These are phyloP conservation scores for Phlebopus sp. DNA, from an alignment of 1,284 basidiomycete genomes.

Conservation along the genomic window DNA sequence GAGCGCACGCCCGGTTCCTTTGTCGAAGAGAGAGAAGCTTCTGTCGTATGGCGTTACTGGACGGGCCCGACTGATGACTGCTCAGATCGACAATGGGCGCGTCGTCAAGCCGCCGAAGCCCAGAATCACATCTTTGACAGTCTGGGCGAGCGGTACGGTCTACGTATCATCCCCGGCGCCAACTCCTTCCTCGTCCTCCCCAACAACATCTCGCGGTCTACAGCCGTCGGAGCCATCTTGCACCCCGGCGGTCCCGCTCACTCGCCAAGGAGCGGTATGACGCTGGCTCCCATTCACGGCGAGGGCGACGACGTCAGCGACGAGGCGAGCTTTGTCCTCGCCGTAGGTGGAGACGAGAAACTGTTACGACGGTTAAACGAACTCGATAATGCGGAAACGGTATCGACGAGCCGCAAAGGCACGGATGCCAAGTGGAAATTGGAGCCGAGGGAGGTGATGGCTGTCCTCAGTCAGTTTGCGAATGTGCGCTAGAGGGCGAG, in stretches of 20 bases:
- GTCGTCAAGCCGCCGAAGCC: constrained; percentile 83
- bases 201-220: constrained; percentile 78
- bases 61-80: constrained; percentile 45
- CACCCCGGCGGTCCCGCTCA: constrained; percentile 64
- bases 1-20: constrained; percentile 85
- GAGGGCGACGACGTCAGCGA: constrained; percentile 13
- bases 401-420: constrained; percentile 63
- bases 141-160: constrained; percentile 75
- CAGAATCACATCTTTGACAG: constrained; percentile 90
- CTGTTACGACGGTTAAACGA: constrained; percentile 70
- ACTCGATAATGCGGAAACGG: constrained; percentile 68
- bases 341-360: constrained; percentile 73
- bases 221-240: constrained; percentile 73
- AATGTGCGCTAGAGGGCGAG: background rate
- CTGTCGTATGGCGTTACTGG: constrained; percentile 84
- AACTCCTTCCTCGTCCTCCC: constrained; percentile 83
- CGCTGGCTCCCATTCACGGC: constrained; percentile 3
- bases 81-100: constrained; percentile 72
- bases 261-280: constrained; percentile 38
- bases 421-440: constrained; percentile 75
- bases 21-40: constrained; percentile 82
- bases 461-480: constrained; percentile 30
- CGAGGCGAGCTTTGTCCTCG: constrained; percentile 63
- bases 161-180: constrained; percentile 76
- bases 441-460: constrained; percentile 41